These are phyloP conservation scores for Nakaseomyces uthaithaninus DNA, from an alignment of 1,139 yeast species.

Conservation along the genomic window DNA sequence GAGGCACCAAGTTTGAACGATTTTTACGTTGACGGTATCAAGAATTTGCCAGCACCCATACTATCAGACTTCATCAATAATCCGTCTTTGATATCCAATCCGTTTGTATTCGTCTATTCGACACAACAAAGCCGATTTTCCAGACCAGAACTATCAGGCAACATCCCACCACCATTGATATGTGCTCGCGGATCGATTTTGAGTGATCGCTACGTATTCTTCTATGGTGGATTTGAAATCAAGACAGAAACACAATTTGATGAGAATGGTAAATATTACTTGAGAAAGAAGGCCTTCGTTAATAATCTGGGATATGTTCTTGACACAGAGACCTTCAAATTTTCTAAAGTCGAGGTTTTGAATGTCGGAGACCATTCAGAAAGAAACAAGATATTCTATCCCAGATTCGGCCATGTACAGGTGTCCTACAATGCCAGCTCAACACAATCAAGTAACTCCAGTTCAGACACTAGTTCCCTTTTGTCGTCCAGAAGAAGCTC, in stretches of 20 bases:
- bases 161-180: constrained; percentile 37
- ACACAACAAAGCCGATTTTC: constrained; percentile 34
- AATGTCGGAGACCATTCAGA: constrained; percentile 33
- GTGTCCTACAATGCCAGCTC: constrained; percentile 21
- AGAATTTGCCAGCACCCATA: constrained; percentile 41
- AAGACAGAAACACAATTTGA: constrained; percentile 29
- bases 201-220: constrained; percentile 36
- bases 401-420: constrained; percentile 42
- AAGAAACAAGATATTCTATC: constrained; percentile 26
- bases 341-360: constrained; percentile 34
- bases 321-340: constrained; percentile 35
- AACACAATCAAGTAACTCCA: constrained; percentile 8
- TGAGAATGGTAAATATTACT: constrained; percentile 25
- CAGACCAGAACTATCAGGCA: constrained; percentile 29
- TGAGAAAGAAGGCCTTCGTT: constrained; percentile 33
- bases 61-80: constrained; percentile 34
- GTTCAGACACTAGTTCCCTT: not conserved
- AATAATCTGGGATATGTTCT: constrained; percentile 38
- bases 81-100: constrained; percentile 35
- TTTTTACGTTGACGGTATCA: constrained; percentile 33
- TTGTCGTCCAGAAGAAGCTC: constrained; percentile 3
- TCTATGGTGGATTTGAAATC: constrained; percentile 43
- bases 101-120: constrained; percentile 32
- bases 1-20: constrained; percentile 33
- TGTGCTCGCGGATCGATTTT: constrained; percentile 34